Evolutionary conservation across 805 yeast genomes (phyloP), one percentile per base, ranked within the genome.

Genomic region (Saccharomycopsis olivae): DNA sequence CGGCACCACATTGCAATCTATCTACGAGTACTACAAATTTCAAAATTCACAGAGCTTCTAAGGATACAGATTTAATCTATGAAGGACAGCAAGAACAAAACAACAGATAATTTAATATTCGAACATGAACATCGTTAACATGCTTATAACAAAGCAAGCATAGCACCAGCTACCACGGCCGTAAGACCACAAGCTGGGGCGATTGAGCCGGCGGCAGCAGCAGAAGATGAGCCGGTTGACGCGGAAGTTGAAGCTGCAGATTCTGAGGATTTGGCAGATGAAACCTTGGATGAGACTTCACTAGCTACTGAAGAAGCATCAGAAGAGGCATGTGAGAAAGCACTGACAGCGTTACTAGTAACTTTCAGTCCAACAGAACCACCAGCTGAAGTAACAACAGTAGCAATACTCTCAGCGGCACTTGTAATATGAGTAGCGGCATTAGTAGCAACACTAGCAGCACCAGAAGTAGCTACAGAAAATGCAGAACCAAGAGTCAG

Each of bases 381-480:
- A 16, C 14, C 36, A 24, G 13, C 43, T 16, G 40, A 35, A 13
- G 43, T 39, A n/a, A 20, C 40, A 18, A 24, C 32, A 16, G 35
- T 18, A 18, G 35, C 36, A 15, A 15, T 33, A n/a, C n/a, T 16
- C 5, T 20, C 32, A 30, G 43, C 46, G 2, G 9, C 39, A n/a
- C 46, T 41, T 34, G 32, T 31, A 6, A 33, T 33, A 8, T 16
- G 40, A 27, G 33, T 33, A 23, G 41, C 18, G 16, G 28, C 36
- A 16, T 29, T 29, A 11, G 38, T 33, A 34, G 38, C 45, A 17
- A 23, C 41, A 6, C 34, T 17, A 18, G 37, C 39, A 23, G 29
- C 41, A 28, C 21, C 42, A 24, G 33, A 25, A 36, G 39, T 31
- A 11, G 17, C 15, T 9, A 15, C 33, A 20, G 25, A 9, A 36